Evolutionary conservation across 495 filamentous ascomycete genomes (phyloP), one percentile per base, ranked within the genome.

Genomic region (Penicillium ucsense): DNA sequence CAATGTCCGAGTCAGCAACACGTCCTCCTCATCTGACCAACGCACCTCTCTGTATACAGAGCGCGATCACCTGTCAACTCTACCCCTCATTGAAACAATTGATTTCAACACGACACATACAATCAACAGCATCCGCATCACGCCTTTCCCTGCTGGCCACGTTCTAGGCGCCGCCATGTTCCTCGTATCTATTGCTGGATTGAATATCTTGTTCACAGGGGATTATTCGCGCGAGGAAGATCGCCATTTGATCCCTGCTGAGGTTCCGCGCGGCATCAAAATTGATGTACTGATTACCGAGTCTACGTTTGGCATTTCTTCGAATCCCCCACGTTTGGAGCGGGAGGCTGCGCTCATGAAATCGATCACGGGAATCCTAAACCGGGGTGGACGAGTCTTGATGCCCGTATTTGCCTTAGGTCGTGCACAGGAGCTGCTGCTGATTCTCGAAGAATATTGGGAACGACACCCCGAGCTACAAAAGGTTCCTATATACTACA

Each of bases 81-180:
- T 96, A 46, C 85, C 88, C 28, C 74, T 80, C 50, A 98, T 98
- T 59, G 90, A 98, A 71, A 89, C 92, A 7, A 96, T 98, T 55
- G 89, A 95, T 66, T 98, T 95, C 72, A 82, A 98, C 62, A 97
- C 92, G 3, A 97, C 92, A 3, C 89, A 97, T 55, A 95, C 89
- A 5, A 89, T 96, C 56, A 91, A 89, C 30, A 90, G 87, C 40
- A 95, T 98, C 58, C 85, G 89, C 11, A 92, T 98, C 53, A 98
- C 92, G 0, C 92, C 92, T 8, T 96, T 92, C 57, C 92, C 94
- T 4, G 92, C 92, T 8, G 92, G 92, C 31, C 92, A 98, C 66
- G 92, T 98, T 9, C 79, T 98, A 12, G 92, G 92, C n/a, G 92
- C 90, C 11, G 92, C 92, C 43, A 98, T 98, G 92, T 98, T 94